Evolutionary conservation across 345 rosid species (phyloP).

Genomic region (Syzygium jambos): DNA sequence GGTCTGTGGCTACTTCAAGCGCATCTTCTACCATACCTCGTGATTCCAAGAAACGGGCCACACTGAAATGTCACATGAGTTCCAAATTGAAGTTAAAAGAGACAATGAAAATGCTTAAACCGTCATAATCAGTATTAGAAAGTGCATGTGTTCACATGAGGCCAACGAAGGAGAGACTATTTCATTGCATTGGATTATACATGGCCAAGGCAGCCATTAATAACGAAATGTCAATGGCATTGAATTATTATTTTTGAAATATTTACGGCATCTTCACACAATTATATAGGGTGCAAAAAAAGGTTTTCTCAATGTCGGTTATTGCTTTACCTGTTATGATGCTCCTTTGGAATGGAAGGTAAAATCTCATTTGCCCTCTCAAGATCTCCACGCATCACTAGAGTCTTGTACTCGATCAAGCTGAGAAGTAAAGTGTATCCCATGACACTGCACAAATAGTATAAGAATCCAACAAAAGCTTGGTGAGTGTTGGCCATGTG

Average conservation of each 20-base stretch:
- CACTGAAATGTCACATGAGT: conserved; percentile 38
- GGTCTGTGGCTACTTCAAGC: conserved; percentile 96
- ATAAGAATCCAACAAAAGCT: background rate
- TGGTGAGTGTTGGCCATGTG: background rate
- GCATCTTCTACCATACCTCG: conserved; percentile 98
- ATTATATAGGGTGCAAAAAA: background rate
- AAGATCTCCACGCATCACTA: conserved; percentile 49
- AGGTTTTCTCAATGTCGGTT: background rate
- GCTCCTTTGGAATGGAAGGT: conserved; percentile 42
- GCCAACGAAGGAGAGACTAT: background rate
- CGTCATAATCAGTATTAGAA: background rate
- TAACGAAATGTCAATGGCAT: background rate
- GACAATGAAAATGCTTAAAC: background rate
- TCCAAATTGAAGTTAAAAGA: background rate
- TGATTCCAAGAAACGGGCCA: conserved; percentile 98
- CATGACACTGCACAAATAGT: conserved; percentile 24
- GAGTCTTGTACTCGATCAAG: conserved; percentile 49
- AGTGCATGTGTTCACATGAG: background rate
- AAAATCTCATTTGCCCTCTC: conserved; percentile 38
- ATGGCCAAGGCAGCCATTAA: background rate
- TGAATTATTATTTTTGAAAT: background rate
- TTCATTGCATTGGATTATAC: background rate
- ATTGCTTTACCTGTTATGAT: conserved; percentile 26
- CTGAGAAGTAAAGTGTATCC: conserved; percentile 53
- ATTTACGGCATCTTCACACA: background rate